Conservation (phyloP, 2,329 filamentous ascomycete species). For the Xylariaceae sp. region DNA sequence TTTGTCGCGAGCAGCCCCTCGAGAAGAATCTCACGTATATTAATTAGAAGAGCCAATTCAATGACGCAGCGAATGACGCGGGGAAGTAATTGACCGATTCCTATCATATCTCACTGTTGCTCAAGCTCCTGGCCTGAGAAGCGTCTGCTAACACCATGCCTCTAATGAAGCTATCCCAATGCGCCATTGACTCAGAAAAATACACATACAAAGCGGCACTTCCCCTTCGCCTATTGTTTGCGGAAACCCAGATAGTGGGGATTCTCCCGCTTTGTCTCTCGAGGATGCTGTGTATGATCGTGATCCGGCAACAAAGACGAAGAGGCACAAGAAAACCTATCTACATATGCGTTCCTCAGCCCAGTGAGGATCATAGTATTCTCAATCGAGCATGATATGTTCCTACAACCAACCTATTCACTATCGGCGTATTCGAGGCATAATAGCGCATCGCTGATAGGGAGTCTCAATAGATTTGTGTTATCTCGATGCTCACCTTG, state of each 20-base stretch:
- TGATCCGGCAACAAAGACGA: constrained; percentile 22
- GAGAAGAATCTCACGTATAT: no score
- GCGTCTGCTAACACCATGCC: constrained; percentile 1
- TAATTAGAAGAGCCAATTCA: no score
- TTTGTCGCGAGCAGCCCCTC: no score
- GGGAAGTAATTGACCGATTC: no score
- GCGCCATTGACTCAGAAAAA: constrained; percentile 18
- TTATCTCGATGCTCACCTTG: no score
- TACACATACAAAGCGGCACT: constrained; percentile 20
- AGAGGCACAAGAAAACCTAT: background rate
- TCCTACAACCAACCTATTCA: background rate
- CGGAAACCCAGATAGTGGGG: constrained; percentile 20
- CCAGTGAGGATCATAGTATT: background rate
- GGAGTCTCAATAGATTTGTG: no score
- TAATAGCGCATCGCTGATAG: no score
- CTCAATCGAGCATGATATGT: background rate
- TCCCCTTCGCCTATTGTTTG: constrained; percentile 25
- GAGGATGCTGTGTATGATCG: constrained; percentile 15
- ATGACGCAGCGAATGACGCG: no score
- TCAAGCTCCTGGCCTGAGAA: background rate
- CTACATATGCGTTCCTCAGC: background rate
- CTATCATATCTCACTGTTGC: background rate
- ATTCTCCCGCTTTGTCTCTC: constrained; percentile 23
- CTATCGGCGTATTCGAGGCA: no score
- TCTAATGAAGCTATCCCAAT: constrained; percentile 18